Evolutionary conservation across 73 alveolate genomes (phyloP), one percentile per base, ranked within the genome.

Genomic region (Effrenium voratum): DNA sequence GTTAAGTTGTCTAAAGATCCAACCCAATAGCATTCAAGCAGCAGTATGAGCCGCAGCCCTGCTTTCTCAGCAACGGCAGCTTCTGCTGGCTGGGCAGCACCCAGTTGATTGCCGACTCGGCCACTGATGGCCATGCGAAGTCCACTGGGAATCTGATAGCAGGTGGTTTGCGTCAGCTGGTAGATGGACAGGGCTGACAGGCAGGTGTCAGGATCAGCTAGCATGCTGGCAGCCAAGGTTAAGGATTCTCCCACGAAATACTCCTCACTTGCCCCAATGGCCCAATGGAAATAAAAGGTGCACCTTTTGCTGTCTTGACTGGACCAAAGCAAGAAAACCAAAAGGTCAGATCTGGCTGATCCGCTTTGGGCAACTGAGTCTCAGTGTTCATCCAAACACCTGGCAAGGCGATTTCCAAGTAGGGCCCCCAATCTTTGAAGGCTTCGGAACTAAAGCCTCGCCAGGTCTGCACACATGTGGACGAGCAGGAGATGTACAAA

Each of bases 361-460:
- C n/a, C n/a, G n/a, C n/a, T n/a, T n/a, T n/a, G n/a, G n/a, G n/a
- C n/a, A n/a, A n/a, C n/a, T n/a, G n/a, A n/a, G n/a, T n/a, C n/a
- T n/a, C n/a, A n/a, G 97, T 90, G 97, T 90, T 90, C 97, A 90
- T 90, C 87, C 82, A 90, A 30, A 90, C 97, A 1, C 97, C 97
- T 15, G 97, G 97, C 47, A 90, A 34, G 30, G 97, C 97, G 41
- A 90, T 76, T 57, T 66, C 97, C 46, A 90, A n/a, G 75, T 46
- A 90, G 0, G 97, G 97, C 32, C 97, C 97, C 97, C 97, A 90
- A 26, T 90, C 97, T 36, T 70, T 90, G 76, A 90, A 70, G 59
- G 77, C 97, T 30, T 90, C 88, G 36, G 44, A 32, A 8, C 88
- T 90, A 36, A 90, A 90, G 73, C 97, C 97, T 5, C 68, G 60